Base-by-base conservation (phyloP, 2,329 filamentous ascomycete species). In the Metarhizium robertsii region DNA sequence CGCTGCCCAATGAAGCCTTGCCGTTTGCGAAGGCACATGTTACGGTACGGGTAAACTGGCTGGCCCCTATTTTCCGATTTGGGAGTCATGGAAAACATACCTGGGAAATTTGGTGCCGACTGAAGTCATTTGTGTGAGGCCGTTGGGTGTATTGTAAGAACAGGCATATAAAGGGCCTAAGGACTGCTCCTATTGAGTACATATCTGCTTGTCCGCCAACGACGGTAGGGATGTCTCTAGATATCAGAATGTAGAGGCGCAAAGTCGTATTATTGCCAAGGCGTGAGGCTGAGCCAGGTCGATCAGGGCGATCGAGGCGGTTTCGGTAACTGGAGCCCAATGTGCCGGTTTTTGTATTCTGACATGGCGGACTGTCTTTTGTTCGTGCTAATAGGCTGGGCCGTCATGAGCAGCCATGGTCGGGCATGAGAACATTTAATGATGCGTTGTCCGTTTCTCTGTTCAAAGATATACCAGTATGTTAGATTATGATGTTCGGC, bases 1-100 rank as follows among this genome's bases (percentile, higher is more conserved):
- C 43, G 52, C 52, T 48, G 52, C 52, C 52, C 43, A 53, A 53
- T 46, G 18, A 43, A 43, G 51, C 36, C 32, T 25, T 51, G 32
- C 11, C 7, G 29, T 38, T 51, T 50, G 49, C 16, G 16, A 25
- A 40, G 34, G 14, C 7, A 30, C 29, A 13, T 7, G 16, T 51
- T 11, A 20, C 18, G 6, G n/a, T 25, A 20, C 10, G 1, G 18
- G 16, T 11, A 11, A 6, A 45, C 8, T 43, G 18, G n/a, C 42
- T 25, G 16, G 18, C 18, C 42, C 42, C 7, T 20, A 5, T 8
- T 45, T 45, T 16, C 40, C 42, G 5, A 45, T 45, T 45, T 5
- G 18, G 42, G 42, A 45, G 42, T 45, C n/a, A 20, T 6, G 13
- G 38, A 16, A 40, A 40, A 16, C 11, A 16, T 3, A 25, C 4